Evolutionary conservation across 2,329 filamentous ascomycete genomes (phyloP), one percentile per base, ranked within the genome.

Genomic region (Fusarium sp.): DNA sequence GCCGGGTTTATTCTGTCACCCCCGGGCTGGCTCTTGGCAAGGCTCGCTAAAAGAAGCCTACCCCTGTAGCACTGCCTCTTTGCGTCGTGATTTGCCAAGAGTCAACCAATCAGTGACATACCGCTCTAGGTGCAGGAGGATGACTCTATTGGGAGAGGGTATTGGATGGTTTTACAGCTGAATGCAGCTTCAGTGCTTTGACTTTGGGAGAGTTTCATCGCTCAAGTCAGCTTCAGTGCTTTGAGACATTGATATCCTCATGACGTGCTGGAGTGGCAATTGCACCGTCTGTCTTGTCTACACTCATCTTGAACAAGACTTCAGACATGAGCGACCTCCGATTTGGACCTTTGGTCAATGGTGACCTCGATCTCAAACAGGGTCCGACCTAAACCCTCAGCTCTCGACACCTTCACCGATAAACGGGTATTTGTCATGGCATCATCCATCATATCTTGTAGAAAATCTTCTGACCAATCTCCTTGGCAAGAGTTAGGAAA

Each of bases 361-460:
- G 26, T 45, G 22, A 65, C 39, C 6, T 47, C 49, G 9, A 70
- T 36, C 34, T 70, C 64, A 40, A 61, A 70, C 15, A 68, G 8
- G 12, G 56, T 62, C 22, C 65, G 56, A 3, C 58, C 64, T 1
- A 70, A 15, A 11, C 56, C 61, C 25, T 70, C 41, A 9, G 26
- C 48, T 34, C 46, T 53, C 7, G 19, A 15, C 15, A 66, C 45
- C 2, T 36, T 61, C 2, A 47, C 45, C 2, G 46, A 22, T 8
- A 70, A 9, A 6, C 39, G 47, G 3, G 52, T 54, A 9, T 40
- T 28, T 13, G 50, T 42, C 7, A 6, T 19, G 1, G 12, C 22
- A 25, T 48, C 48, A 6, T 41, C 15, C 6, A 58, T 6, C 8
- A 65, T 47, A 13, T 63, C 36, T n/a, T 15, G 10, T 4, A 67